Conservation (phyloP, 371 early-diverging fungal genomes). For the Funneliformis caledonium region DNA sequence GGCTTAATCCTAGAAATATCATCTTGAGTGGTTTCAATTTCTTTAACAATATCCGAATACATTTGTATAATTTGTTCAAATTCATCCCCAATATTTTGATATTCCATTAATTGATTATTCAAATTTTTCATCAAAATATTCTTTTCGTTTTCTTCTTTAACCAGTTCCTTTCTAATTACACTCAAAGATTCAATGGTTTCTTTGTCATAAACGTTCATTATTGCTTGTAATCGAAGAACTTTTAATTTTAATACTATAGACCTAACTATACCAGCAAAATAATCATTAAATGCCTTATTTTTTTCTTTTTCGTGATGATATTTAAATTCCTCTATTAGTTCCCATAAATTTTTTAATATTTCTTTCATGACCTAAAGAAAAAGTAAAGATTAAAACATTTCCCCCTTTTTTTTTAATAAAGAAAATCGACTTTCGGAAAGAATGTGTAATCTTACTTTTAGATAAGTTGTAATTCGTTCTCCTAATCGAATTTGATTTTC, state of each 20-base stretch:
- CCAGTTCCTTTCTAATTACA: constrained; percentile 1
- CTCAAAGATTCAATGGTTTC: constrained; percentile 16
- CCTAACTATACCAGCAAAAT: constrained; percentile 21
- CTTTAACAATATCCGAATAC: constrained; percentile 23
- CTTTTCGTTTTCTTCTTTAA: constrained; percentile 27
- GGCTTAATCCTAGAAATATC: constrained; percentile 30
- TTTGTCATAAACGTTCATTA: constrained; percentile 24
- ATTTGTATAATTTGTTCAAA: constrained; percentile 29
- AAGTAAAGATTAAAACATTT: neutral
- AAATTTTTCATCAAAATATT: neutral
- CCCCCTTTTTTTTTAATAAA: neutral
- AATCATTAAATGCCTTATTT: constrained; percentile 27
- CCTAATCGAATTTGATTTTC: constrained; percentile 18
- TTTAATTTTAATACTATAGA: constrained; percentile 27
- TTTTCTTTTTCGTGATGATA: constrained; percentile 33
- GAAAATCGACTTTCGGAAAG: neutral
- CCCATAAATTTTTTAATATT: constrained; percentile 31
- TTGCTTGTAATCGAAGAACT: constrained; percentile 26
- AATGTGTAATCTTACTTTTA: constrained; percentile 12
- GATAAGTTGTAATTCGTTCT: constrained; percentile 14
- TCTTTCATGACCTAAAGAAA: constrained; percentile 22
- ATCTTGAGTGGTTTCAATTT: constrained; percentile 25
- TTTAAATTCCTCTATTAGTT: constrained; percentile 34
- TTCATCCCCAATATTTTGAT: constrained; percentile 18
- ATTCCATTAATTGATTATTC: constrained; percentile 9